These are phyloP conservation scores for Torulaspora franciscae DNA, from an alignment of 805 yeast species.

Conservation along the genomic window DNA sequence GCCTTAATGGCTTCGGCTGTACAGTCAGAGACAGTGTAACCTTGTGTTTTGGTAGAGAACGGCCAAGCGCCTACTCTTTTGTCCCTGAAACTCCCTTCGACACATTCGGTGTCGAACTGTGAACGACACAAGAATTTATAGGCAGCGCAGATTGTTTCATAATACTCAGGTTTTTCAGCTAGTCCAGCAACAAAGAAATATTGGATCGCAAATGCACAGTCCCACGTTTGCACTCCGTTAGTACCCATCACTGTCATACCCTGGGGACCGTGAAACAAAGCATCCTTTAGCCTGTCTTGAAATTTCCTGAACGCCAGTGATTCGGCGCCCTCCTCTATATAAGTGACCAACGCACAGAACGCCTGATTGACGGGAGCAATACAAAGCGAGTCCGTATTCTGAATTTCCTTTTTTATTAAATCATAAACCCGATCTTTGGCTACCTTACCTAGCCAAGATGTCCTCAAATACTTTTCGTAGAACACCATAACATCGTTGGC, in stretches of 20 bases:
- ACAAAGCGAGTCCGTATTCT: conserved; percentile 73
- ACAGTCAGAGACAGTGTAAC: conserved; percentile 94
- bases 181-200: conserved; percentile 75
- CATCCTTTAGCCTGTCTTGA: conserved; percentile 62
- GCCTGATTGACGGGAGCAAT: conserved; percentile 95
- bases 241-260: conserved; percentile 96
- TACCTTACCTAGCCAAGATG: conserved; percentile 58
- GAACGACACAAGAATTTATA: conserved; percentile 71
- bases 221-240: conserved; percentile 98
- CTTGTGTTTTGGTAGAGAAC: conserved; percentile 91
- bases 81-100: conserved; percentile 74
- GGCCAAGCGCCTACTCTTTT: conserved; percentile 90
- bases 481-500: conserved; percentile 55
- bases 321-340: conserved; percentile 61
- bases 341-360: conserved; percentile 69
- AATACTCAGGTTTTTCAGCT: conserved; percentile 62
- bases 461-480: conserved; percentile 72
- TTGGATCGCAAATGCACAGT: conserved; percentile 85
- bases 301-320: conserved; percentile 56
- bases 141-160: conserved; percentile 56
- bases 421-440: conserved; percentile 53
- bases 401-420: conserved; percentile 64
- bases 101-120: conserved; percentile 80
- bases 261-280: conserved; percentile 76
- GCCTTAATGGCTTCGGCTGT: conserved; percentile 96